A percentile compares a stretch with the other conserved stretches of the same genome.
phyloP scores from a whole-genome alignment of 1,139 yeast species.

The Candida sp. region DNA sequence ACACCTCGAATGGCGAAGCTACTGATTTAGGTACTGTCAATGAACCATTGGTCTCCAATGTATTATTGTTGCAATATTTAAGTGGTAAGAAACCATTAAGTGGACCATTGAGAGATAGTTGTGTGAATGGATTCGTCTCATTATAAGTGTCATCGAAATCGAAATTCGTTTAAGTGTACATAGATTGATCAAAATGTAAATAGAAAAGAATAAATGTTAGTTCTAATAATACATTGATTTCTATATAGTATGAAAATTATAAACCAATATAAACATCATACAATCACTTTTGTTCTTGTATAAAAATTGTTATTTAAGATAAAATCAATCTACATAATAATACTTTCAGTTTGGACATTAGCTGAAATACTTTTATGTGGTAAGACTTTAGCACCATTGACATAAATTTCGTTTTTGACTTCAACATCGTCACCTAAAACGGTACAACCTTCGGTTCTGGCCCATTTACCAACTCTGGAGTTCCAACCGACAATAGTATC shows the following conservation, averaged over 20 bases:
- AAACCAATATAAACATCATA: background rate
- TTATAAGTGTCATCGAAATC: background rate
- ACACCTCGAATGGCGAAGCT: conserved; percentile 23
- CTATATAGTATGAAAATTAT: background rate
- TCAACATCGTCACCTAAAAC: conserved; percentile 99
- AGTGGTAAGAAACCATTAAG: conserved; percentile 62
- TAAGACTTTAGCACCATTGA: conserved; percentile 98
- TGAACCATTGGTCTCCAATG: conserved; percentile 48
- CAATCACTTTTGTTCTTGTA: background rate
- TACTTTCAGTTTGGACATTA: conserved; percentile 96
- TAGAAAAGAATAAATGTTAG: background rate
- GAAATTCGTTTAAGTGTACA: background rate
- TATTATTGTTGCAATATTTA: conserved; percentile 58
- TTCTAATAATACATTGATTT: background rate
- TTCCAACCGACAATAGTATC: conserved; percentile 99
- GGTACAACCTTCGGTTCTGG: conserved; percentile 96
- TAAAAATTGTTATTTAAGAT: no score
- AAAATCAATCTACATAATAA: conserved; percentile 70
- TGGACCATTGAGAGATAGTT: conserved; percentile 32
- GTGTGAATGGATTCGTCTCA: conserved; percentile 12
- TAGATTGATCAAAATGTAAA: background rate
- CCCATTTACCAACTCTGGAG: conserved; percentile 98
- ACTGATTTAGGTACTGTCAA: conserved; percentile 45
- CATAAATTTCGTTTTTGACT: conserved; percentile 97
- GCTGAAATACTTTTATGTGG: conserved; percentile 98